Evolutionary conservation across 768 basidiomycete species (phyloP).

Genomic region (Suillus ampliporus): DNA sequence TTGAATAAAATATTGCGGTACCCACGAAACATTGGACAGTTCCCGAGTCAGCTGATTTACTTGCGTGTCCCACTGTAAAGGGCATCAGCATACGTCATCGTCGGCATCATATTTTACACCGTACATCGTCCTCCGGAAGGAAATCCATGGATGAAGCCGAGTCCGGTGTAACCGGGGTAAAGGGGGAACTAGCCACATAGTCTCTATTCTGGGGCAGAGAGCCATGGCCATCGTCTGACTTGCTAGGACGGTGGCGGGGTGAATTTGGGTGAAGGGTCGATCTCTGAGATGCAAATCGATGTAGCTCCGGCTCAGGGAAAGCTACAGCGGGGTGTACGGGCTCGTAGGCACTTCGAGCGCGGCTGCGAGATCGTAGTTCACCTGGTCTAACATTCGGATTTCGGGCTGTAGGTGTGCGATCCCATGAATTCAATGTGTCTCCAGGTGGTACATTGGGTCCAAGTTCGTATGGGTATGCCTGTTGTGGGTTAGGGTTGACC

Average conservation of each 20-base stretch:
- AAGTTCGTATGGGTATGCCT: slow-evolving; percentile 35
- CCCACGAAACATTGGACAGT: slow-evolving; percentile 48
- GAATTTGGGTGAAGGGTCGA: slow-evolving; percentile 30
- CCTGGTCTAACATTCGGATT: slow-evolving; percentile 26
- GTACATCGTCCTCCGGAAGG: slow-evolving; percentile 45
- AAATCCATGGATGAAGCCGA: slow-evolving; percentile 29
- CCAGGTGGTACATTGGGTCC: slow-evolving; percentile 32
- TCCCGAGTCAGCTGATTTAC: slow-evolving; percentile 39
- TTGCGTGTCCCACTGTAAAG: slow-evolving; percentile 31
- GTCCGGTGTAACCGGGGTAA: slow-evolving; percentile 42
- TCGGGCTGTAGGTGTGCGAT: slow-evolving; percentile 29
- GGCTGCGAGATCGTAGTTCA: slow-evolving; percentile 35
- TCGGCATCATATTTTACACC: slow-evolving; percentile 20
- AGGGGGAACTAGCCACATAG: slow-evolving; percentile 34
- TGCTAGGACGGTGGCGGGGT: slow-evolving; percentile 44
- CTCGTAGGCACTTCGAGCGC: slow-evolving; percentile 46
- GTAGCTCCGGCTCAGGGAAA: slow-evolving; percentile 60
- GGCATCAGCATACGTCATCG: slow-evolving; percentile 24
- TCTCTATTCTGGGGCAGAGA: slow-evolving; percentile 18
- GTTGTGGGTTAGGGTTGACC: slow-evolving; percentile 34
- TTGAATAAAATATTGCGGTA: slow-evolving; percentile 13
- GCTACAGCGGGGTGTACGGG: slow-evolving; percentile 34
- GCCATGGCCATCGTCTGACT: slow-evolving; percentile 41
- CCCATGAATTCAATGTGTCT: slow-evolving; percentile 41
- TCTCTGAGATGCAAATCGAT: slow-evolving; percentile 50